phyloP scores from a whole-genome alignment of 192 early-diverging fungal species.

The Pilobolus umbonatus region DNA sequence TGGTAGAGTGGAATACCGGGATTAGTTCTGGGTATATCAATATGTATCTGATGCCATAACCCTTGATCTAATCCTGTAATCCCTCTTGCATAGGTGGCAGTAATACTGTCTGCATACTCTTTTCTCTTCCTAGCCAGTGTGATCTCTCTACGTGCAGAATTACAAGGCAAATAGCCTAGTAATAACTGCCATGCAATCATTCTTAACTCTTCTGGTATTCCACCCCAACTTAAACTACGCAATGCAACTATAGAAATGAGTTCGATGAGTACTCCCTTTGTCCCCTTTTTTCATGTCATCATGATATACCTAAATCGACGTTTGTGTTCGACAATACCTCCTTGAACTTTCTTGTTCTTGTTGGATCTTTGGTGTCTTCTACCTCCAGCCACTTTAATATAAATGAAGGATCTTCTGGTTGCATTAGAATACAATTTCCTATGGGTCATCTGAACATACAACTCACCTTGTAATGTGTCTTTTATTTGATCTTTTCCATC shows the following conservation, averaged over 20 bases:
- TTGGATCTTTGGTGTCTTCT: conserved; percentile 17
- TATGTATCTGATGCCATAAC: conserved; percentile 95
- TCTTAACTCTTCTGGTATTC: conserved; percentile 82
- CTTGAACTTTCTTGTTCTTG: conserved; percentile 43
- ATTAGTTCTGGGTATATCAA: conserved; percentile 91
- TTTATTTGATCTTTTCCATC: conserved; percentile 15
- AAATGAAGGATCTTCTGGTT: not conserved
- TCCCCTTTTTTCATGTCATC: conserved; percentile 34
- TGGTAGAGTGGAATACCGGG: conserved; percentile 85
- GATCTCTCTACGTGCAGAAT: conserved; percentile 73
- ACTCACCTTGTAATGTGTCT: conserved; percentile 8
- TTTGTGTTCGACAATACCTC: conserved; percentile 49
- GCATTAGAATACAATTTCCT: too few relatives aligned
- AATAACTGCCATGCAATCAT: conserved; percentile 91
- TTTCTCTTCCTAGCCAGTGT: conserved; percentile 86
- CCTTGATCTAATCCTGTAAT: conserved; percentile 74
- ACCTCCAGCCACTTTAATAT: conserved; percentile 6
- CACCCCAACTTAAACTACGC: conserved; percentile 87
- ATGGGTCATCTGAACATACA: too few relatives aligned
- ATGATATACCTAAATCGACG: too few relatives aligned
- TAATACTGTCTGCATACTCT: conserved; percentile 87
- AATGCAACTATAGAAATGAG: conserved; percentile 50
- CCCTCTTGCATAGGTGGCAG: conserved; percentile 77
- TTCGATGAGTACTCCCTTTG: not conserved
- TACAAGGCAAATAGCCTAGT: conserved; percentile 90